phyloP scores from a whole-genome alignment of 2,329 filamentous ascomycete genomes.

The Talaromyces marneffei region DNA sequence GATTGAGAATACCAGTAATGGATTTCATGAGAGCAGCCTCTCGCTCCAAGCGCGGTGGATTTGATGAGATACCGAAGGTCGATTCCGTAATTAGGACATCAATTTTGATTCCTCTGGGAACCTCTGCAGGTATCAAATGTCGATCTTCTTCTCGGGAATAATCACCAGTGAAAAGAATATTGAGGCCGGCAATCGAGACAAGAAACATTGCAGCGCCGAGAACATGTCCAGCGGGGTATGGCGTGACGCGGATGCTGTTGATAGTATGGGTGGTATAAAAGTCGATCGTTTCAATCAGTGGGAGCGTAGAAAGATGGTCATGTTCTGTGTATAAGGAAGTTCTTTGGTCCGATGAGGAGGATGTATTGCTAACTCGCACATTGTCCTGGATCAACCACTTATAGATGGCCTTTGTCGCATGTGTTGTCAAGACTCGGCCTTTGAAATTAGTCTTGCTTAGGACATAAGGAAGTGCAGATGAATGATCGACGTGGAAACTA shows the following conservation, averaged over 20 bases:
- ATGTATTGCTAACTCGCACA: slow-evolving; percentile 74
- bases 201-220: slow-evolving; percentile 97
- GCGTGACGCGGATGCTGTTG: slow-evolving; percentile 91
- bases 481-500: slow-evolving; percentile 98
- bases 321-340: slow-evolving; percentile 83
- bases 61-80: slow-evolving; percentile 91
- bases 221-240: slow-evolving; percentile 96
- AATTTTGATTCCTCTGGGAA: slow-evolving; percentile 82
- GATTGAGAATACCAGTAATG: slow-evolving; percentile 82
- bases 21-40: slow-evolving; percentile 94
- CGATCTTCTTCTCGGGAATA: slow-evolving; percentile 94
- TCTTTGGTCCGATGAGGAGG: slow-evolving; percentile 56
- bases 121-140: slow-evolving; percentile 88
- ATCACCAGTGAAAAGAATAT: slow-evolving; percentile 95
- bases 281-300: slow-evolving; percentile 92
- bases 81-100: slow-evolving; percentile 97
- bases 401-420: slow-evolving; percentile 98
- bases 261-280: slow-evolving; percentile 98
- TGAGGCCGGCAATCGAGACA: slow-evolving; percentile 92
- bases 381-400: slow-evolving; percentile 99
- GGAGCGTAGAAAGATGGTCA: slow-evolving; percentile 89
- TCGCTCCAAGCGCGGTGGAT: slow-evolving; percentile 82
- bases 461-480: slow-evolving; percentile 96
- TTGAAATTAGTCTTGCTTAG: slow-evolving; percentile 97
- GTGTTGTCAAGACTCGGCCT: slow-evolving; percentile 96